A percentile compares a stretch with the other conserved stretches of the same genome.
These are phyloP conservation scores for Andrographis paniculata DNA, from an alignment of 305 asterid genomes.

Conservation along the genomic window DNA sequence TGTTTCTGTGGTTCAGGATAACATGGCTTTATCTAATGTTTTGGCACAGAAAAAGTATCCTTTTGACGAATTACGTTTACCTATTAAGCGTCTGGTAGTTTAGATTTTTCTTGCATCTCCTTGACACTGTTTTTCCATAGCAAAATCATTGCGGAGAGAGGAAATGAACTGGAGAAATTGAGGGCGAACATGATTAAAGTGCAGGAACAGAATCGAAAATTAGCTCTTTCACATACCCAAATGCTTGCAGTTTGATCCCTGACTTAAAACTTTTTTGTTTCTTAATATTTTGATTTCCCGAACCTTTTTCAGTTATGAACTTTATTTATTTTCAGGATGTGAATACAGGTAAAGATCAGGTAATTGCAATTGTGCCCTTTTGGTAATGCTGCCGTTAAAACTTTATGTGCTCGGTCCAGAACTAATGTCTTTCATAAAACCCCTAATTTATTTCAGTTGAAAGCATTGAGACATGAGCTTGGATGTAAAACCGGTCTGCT, in stretches of 20 bases:
- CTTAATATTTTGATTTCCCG: too few species aligned
- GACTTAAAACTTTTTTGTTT: too few species aligned
- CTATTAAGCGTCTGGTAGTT: too few species aligned
- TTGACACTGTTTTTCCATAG: conserved; percentile 32
- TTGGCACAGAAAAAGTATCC: conserved; percentile 77
- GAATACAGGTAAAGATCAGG: conserved; percentile 60
- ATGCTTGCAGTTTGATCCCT: conserved; percentile 46
- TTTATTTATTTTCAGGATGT: conserved; percentile 64
- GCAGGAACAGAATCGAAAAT: conserved; percentile 57
- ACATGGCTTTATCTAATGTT: conserved; percentile 41
- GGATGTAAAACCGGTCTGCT: conserved; percentile 52
- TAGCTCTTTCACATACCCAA: conserved; percentile 50
- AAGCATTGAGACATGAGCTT: conserved; percentile 58
- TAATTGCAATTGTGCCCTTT: conserved; percentile 15
- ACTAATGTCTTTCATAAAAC: conserved; percentile 1
- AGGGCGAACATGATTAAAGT: conserved; percentile 41
- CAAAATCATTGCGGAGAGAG: conserved; percentile 53
- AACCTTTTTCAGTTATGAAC: too few species aligned
- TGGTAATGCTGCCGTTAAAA: not conserved
- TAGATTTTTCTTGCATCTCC: too few species aligned
- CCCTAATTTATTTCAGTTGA: conserved; percentile 44
- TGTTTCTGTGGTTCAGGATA: conserved; percentile 38
- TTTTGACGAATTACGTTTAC: conserved; percentile 10
- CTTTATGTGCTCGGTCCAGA: not conserved
- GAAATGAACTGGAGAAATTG: conserved; percentile 51